Evolutionary conservation across 73 alveolate species (phyloP).

Genomic region (Paramecium tetraurelia): DNA sequence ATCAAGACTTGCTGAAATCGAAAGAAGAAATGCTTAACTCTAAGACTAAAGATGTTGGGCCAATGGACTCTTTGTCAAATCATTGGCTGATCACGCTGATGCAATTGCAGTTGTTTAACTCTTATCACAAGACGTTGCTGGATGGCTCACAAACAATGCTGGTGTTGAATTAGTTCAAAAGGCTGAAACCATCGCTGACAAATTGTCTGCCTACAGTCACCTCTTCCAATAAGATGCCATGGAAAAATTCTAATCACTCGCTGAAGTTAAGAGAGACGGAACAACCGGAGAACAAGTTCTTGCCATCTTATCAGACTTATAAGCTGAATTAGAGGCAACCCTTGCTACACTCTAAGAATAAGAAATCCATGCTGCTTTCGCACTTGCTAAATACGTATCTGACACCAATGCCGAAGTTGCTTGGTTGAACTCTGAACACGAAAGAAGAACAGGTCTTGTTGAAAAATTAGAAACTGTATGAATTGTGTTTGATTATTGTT

Average conservation of each 20-base stretch:
- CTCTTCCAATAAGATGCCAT: conserved; percentile 55
- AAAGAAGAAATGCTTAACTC: background rate
- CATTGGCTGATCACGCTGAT: conserved; percentile 45
- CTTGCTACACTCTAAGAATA: conserved; percentile 43
- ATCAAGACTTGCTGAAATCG: conserved; percentile 51
- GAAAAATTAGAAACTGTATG: conserved; percentile 47
- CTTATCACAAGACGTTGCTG: conserved; percentile 28
- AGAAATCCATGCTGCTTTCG: conserved; percentile 52
- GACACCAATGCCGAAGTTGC: conserved; percentile 48
- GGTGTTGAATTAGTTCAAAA: conserved; percentile 26
- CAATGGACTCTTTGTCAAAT: conserved; percentile 41
- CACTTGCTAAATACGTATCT: conserved; percentile 42
- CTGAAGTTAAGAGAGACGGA: conserved; percentile 44
- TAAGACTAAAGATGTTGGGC: conserved; percentile 43
- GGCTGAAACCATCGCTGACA: conserved; percentile 47
- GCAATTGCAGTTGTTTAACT: conserved; percentile 30
- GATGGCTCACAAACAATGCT: conserved; percentile 36
- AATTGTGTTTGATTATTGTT: background rate
- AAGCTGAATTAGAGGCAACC: conserved; percentile 34
- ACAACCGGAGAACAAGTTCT: conserved; percentile 56
- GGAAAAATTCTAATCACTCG: conserved; percentile 16
- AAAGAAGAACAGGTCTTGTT: conserved; percentile 1
- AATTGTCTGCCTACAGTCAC: conserved; percentile 34
- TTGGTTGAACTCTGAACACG: conserved; percentile 29
- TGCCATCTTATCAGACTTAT: background rate